These are phyloP conservation scores for Russula lepida DNA, from an alignment of 768 basidiomycete genomes.

Conservation along the genomic window DNA sequence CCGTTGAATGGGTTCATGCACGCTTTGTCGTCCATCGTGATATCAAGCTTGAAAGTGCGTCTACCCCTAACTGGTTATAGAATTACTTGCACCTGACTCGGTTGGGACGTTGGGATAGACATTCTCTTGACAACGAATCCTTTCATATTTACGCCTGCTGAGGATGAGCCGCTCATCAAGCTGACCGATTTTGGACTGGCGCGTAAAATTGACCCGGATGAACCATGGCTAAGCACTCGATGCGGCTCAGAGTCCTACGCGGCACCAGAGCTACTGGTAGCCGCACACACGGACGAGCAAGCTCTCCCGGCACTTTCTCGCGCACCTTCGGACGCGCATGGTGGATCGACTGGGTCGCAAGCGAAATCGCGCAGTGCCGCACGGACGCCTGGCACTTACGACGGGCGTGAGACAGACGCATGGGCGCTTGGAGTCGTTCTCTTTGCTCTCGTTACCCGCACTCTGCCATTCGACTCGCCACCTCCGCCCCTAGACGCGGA, in stretches of 20 bases:
- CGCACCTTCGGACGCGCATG: slow-evolving; percentile 10
- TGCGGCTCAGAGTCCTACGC: slow-evolving; percentile 89
- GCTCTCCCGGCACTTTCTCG: slow-evolving; percentile 16
- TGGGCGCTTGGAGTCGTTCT: slow-evolving; percentile 90
- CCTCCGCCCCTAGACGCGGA: slow-evolving; percentile 25
- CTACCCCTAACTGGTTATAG: not conserved
- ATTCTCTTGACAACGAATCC: slow-evolving; percentile 61
- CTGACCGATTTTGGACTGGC: slow-evolving; percentile 88
- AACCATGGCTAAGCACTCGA: slow-evolving; percentile 60
- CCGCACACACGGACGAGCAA: slow-evolving; percentile 21
- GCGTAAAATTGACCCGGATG: slow-evolving; percentile 62
- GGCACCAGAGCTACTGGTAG: slow-evolving; percentile 64
- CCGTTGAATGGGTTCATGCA: slow-evolving; percentile 82
- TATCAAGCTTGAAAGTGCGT: slow-evolving; percentile 76
- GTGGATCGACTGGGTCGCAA: not conserved
- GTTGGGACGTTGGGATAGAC: slow-evolving; percentile 35
- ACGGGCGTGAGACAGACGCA: slow-evolving; percentile 77
- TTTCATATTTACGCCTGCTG: slow-evolving; percentile 29
- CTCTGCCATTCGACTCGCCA: slow-evolving; percentile 57
- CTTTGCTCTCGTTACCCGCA: slow-evolving; percentile 62
- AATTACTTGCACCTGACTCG: not conserved
- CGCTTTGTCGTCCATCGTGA: slow-evolving; percentile 84
- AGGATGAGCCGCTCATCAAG: slow-evolving; percentile 46
- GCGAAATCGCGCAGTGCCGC: slow-evolving; percentile 35
- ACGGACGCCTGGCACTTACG: slow-evolving; percentile 46